Base-by-base conservation (phyloP, 306 rosid genomes). In the Rosa persica region DNA sequence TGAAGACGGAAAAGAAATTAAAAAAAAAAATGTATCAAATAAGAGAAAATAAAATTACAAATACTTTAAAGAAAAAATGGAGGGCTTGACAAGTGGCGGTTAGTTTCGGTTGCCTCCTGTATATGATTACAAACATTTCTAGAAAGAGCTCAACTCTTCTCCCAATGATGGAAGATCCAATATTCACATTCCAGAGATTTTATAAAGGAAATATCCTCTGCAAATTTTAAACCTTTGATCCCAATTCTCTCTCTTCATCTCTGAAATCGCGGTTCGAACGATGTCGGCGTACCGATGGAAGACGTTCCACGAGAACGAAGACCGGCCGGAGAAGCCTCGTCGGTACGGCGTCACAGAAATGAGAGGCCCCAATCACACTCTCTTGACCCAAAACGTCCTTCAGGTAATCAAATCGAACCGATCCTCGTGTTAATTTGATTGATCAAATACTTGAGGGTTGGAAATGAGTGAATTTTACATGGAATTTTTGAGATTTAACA, bases 271-370 rank as follows among this genome's bases (percentile, higher is more conserved):
- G 23, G 49, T 23, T 9, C 30, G 1, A 43, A 25, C 70, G 11
- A 92, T 92, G 97, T 78, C 98, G 62, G 89, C 88, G 12, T 88
- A 80, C 85, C 54, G 79, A 80, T 92, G 97, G 97, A 94, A 94
- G 83, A 85, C 23, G 82, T 94, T 89, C 86, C 87, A 79, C 42
- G 95, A 89, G 81, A 85, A 92, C 85, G 93, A 95, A 77, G 98
- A 95, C 65, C 93, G 98, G 7, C 98, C 95, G 8, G 83, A 84
- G 71, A 95, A 95, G 83, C 98, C 98, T 75, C 97, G 96, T 17
- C 78, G 85, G 72, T 92, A 70, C 54, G 98, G 98, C 71, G 90
- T 95, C 81, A 95, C 97, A 15, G 98, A 95, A 71, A 91, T 92
- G 89, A 79, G 92, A 82, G 85, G 92, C 71, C 98, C 97, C 38